Conservation (phyloP, 441 rosid genomes). For the Eutrema salsugineum region DNA sequence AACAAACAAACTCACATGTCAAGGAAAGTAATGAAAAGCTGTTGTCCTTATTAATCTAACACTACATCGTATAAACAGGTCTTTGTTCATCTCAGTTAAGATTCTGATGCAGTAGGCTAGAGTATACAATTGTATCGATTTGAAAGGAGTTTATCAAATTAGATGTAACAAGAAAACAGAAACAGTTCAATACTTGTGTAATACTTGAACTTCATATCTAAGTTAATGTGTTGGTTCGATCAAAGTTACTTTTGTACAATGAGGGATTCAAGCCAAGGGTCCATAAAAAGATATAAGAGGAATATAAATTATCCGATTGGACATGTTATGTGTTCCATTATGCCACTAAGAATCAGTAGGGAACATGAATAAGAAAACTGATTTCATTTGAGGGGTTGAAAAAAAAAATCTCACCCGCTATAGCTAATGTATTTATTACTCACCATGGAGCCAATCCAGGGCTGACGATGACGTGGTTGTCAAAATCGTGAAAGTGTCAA, state of each 20-base stretch:
- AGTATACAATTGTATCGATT: neutral
- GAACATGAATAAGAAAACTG: neutral
- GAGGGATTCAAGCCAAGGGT: neutral
- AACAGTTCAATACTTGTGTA: neutral
- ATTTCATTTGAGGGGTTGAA: neutral
- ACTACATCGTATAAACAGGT: neutral
- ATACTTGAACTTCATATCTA: neutral
- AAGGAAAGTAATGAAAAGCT: neutral
- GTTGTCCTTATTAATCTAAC: neutral
- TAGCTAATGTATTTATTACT: slow-evolving; percentile 26
- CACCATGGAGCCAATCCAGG: slow-evolving; percentile 82
- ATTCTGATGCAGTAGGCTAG: neutral
- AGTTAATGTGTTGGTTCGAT: neutral
- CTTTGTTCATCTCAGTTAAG: no score
- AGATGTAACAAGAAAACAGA: neutral
- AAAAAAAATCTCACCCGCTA: neutral
- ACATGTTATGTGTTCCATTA: neutral
- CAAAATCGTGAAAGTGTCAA: slow-evolving; percentile 69
- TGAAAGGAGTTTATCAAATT: neutral
- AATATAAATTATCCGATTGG: neutral
- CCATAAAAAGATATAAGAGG: no score
- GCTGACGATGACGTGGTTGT: slow-evolving; percentile 79
- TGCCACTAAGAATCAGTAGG: neutral
- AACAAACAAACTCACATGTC: slow-evolving; percentile 1
- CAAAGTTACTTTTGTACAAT: neutral